Evolutionary conservation across 2,329 filamentous ascomycete genomes (phyloP).

Genomic region (Cytospora paraplurivora): DNA sequence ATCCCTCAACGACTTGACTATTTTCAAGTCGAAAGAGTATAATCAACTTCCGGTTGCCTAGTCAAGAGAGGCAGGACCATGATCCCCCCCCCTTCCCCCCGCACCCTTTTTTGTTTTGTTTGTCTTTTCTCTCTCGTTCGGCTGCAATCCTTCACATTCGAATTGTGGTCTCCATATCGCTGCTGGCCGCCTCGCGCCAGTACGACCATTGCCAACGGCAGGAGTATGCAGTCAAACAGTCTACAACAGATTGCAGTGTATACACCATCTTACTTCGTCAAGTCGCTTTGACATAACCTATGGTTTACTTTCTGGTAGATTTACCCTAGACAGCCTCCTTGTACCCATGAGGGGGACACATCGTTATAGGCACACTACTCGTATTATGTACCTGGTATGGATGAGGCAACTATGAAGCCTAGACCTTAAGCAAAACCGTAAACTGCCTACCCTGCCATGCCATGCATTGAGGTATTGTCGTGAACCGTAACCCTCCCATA

Average conservation of each 20-base stretch:
- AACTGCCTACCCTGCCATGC: slow-evolving; percentile 4
- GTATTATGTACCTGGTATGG: slow-evolving; percentile 2
- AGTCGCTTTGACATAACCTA: background rate
- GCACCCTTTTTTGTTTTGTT: no score
- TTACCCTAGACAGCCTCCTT: background rate
- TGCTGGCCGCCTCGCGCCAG: background rate
- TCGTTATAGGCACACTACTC: background rate
- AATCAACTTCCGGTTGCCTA: no score
- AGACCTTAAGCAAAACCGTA: slow-evolving; percentile 1
- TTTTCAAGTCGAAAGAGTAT: no score
- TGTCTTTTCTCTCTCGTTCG: no score
- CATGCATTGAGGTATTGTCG: slow-evolving; percentile 3
- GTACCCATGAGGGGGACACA: background rate
- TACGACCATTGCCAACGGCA: background rate
- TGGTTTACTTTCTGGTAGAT: background rate
- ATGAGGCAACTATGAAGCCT: slow-evolving; percentile 2
- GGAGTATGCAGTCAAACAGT: background rate
- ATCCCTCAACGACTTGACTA: no score
- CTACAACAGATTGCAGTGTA: background rate
- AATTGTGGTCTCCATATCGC: background rate
- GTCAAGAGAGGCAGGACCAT: no score
- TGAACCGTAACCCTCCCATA: slow-evolving; percentile 4
- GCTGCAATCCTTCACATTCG: background rate
- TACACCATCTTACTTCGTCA: background rate
- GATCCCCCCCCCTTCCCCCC: no score